A percentile compares a stretch with the other conserved stretches of the same genome.
phyloP scores from a whole-genome alignment of 2,329 filamentous ascomycete species.

The Blumeria hordei region DNA sequence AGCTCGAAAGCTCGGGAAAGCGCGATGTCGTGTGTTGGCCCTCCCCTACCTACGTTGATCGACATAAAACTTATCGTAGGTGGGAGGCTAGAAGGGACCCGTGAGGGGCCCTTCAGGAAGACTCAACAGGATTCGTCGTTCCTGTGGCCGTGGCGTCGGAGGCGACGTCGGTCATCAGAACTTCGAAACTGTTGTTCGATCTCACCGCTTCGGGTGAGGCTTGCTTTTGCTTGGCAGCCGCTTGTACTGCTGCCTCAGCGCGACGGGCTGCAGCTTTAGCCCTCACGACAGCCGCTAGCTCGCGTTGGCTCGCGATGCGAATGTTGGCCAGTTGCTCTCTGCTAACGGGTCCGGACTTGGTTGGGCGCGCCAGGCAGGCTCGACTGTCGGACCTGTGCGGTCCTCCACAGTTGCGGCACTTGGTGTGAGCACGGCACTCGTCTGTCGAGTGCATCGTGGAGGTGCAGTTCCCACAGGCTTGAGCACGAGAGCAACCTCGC shows the following conservation, averaged over 20 bases:
- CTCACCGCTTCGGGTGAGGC: not conserved
- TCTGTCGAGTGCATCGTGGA: too few relatives aligned
- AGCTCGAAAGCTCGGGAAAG: not conserved
- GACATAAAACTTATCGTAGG: not conserved
- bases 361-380: too few relatives aligned
- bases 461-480: not conserved
- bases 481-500: not conserved
- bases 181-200: not conserved
- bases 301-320: not conserved
- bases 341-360: too few relatives aligned
- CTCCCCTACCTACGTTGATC: not conserved
- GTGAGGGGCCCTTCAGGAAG: not conserved
- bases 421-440: too few relatives aligned
- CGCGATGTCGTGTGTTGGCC: not conserved
- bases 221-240: not conserved
- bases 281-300: not conserved
- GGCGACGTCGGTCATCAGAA: not conserved
- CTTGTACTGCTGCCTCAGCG: not conserved
- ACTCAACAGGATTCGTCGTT: not conserved
- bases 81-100: not conserved
- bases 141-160: not conserved
- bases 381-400: too few relatives aligned
- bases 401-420: too few relatives aligned
- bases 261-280: not conserved
- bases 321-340: not conserved